Base-by-base conservation (phyloP, 2,329 filamentous ascomycete genomes). In the Aspergillus transmontanensis region DNA sequence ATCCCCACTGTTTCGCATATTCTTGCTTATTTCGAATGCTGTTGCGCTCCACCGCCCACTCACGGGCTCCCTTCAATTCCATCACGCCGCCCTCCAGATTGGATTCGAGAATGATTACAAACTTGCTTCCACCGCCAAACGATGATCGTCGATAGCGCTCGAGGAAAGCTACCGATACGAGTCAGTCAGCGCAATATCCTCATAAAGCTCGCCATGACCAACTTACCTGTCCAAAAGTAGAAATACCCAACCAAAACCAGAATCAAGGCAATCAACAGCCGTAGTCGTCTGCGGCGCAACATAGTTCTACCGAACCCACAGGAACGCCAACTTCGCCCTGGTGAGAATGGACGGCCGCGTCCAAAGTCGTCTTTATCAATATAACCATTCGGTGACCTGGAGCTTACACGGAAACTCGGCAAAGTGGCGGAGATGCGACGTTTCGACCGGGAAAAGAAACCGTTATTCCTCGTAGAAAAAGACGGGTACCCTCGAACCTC, bases 31-130 rank as follows among this genome's bases (percentile, higher is more conserved):
- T 99, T 76, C 90, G 89, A 60, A 98, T 88, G 75, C 94, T 98
- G 81, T 98, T 94, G 76, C 95, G 86, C 81, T 99, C 95, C 72
- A 98, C 96, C 0, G 95, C 95, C 95, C 95, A 99, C 81, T 99
- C 95, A 65, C 94, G 87, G 23, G 94, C 91, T 0, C 94, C 94
- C 79, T 99, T 99, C 94, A 93, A 97, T 75, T 97, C 94, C 93
- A 98, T 98, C 9, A 99, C 95, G 72, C 95, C 95, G 64, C 95
- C 95, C 56, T 95, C 95, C 67, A 96, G 87, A 74, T 99, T 99
- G 60, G 95, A 94, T 28, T 91, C 94, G 23, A 98, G 84, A 66
- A 99, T 93, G 60, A 99, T 90, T 68, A 99, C 95, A 74, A 91
- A 94, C 73, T 97, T 98, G 74, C 90, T 89, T 23, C 95, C 95